Conservation (phyloP, 257 asterid genomes). For the Cynanchum wilfordii region DNA sequence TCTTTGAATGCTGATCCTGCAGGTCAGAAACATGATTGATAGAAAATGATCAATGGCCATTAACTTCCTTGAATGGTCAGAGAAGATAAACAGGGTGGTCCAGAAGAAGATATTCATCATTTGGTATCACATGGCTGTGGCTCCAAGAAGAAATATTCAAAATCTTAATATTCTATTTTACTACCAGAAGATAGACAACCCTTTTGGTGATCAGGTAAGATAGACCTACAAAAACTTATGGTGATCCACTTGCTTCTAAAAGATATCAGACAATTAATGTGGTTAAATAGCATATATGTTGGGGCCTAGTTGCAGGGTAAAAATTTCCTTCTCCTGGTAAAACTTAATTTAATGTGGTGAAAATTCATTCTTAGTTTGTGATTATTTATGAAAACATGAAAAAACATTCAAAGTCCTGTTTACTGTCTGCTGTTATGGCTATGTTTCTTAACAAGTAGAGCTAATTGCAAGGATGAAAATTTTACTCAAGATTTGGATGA, state of each 20-base stretch:
- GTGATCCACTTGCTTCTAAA: neutral
- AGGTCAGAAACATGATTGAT: neutral
- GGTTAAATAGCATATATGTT: neutral
- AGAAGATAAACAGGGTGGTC: neutral
- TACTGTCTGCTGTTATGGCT: neutral
- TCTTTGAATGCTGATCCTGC: neutral
- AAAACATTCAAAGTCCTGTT: neutral
- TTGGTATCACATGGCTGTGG: conserved; percentile 4
- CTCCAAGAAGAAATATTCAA: neutral
- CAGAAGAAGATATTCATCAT: neutral
- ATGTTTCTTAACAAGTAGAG: neutral
- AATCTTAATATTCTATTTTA: neutral
- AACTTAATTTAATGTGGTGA: neutral
- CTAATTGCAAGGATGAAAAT: neutral
- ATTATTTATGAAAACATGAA: neutral
- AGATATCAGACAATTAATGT: too few species aligned
- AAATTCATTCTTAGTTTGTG: neutral
- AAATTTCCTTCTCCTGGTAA: neutral
- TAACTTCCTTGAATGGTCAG: neutral
- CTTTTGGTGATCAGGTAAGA: neutral
- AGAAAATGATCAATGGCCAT: neutral
- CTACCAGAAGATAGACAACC: neutral
- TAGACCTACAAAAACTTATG: neutral
- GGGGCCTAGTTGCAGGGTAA: neutral
- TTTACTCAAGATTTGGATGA: neutral